Evolutionary conservation across 2,329 filamentous ascomycete genomes (phyloP).

Genomic region (Cladophialophora bantiana): DNA sequence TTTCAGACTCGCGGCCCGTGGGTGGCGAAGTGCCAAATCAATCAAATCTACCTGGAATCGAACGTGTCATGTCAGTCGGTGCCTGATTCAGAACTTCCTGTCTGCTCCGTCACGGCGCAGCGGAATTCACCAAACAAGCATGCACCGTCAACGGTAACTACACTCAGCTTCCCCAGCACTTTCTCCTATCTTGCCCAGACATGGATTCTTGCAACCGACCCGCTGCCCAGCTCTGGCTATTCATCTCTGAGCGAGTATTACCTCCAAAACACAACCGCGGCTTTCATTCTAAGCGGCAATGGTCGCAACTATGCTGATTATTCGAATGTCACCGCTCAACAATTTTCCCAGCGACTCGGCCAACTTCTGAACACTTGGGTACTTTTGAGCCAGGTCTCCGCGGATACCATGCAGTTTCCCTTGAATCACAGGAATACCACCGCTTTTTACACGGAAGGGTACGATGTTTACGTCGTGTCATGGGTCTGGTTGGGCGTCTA

Average conservation of each 20-base stretch:
- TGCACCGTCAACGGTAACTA: conserved; percentile 31
- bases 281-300: conserved; percentile 34
- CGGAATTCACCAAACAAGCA: conserved; percentile 24
- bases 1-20: conserved; percentile 31
- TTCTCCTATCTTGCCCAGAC: conserved; percentile 17
- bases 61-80: conserved; percentile 26
- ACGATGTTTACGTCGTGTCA: conserved; percentile 27
- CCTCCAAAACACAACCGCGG: conserved; percentile 29
- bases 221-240: conserved; percentile 25
- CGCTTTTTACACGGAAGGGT: conserved; percentile 17
- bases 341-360: conserved; percentile 36
- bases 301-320: conserved; percentile 31
- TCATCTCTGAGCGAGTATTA: conserved; percentile 33
- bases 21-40: conserved; percentile 31
- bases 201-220: conserved; percentile 33
- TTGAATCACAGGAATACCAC: conserved; percentile 18
- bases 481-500: conserved; percentile 28
- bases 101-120: conserved; percentile 26
- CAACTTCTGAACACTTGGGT: conserved; percentile 36
- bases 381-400: conserved; percentile 27
- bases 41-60: conserved; percentile 33
- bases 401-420: conserved; percentile 22
- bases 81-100: conserved; percentile 18
- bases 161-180: conserved; percentile 27
- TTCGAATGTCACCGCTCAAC: conserved; percentile 29